Conservation (phyloP, 306 rosid species). For the Castanospermum australe region DNA sequence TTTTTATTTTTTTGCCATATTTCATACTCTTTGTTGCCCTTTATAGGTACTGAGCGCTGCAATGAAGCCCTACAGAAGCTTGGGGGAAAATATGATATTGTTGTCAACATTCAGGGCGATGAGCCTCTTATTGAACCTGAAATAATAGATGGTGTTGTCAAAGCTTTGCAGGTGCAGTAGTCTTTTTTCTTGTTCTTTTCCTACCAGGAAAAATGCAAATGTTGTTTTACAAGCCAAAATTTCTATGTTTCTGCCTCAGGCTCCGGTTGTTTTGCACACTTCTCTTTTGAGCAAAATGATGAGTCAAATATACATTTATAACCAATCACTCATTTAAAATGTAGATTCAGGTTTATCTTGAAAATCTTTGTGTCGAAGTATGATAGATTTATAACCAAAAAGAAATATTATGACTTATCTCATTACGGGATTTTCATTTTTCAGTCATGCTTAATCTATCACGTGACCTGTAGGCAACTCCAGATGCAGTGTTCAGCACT, state of each 20-base stretch:
- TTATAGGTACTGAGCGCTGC: slow-evolving; percentile 92
- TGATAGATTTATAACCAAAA: background rate
- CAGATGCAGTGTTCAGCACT: slow-evolving; percentile 99
- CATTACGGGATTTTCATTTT: background rate
- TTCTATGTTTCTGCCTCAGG: slow-evolving; percentile 1
- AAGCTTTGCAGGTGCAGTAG: slow-evolving; percentile 78
- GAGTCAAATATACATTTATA: background rate
- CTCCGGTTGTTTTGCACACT: too few relatives aligned
- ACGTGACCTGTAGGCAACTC: slow-evolving; percentile 64
- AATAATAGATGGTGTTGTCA: slow-evolving; percentile 85
- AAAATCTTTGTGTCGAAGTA: background rate
- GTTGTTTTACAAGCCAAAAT: background rate
- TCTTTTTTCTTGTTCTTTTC: background rate
- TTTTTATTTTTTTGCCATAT: slow-evolving; percentile 1
- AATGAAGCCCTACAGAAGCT: slow-evolving; percentile 89
- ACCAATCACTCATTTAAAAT: background rate
- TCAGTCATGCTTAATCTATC: slow-evolving; percentile 19
- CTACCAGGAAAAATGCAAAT: background rate
- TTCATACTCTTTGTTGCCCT: slow-evolving; percentile 10
- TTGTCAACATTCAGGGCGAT: slow-evolving; percentile 97
- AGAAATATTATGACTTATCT: slow-evolving; percentile 24
- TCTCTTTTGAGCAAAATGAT: background rate
- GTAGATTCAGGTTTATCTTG: background rate
- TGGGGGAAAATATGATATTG: slow-evolving; percentile 77
- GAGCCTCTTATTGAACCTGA: slow-evolving; percentile 97